phyloP scores from a whole-genome alignment of 2,329 filamentous ascomycete species.

The Biscogniauxia mediterranea region DNA sequence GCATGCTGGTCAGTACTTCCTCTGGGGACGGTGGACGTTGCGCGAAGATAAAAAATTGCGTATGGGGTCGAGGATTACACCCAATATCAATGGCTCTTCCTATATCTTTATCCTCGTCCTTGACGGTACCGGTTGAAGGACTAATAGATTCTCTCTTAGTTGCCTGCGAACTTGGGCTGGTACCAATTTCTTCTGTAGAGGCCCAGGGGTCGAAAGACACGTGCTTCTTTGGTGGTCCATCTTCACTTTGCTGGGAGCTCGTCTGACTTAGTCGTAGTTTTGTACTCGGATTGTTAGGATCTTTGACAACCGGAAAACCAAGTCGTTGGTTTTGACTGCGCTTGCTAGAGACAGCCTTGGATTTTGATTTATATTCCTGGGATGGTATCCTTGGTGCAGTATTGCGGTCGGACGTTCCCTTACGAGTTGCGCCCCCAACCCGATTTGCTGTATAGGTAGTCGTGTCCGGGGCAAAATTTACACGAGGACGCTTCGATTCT shows the following conservation, averaged over 20 bases:
- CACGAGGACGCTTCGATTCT: slow-evolving; percentile 29
- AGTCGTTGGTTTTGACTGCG: slow-evolving; percentile 43
- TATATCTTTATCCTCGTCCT: slow-evolving; percentile 3
- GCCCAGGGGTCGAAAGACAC: slow-evolving; percentile 33
- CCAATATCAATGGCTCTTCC: slow-evolving; percentile 22
- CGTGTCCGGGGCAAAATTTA: slow-evolving; percentile 21
- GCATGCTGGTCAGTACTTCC: slow-evolving; percentile 56
- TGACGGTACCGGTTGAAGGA: slow-evolving; percentile 18
- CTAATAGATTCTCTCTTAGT: slow-evolving; percentile 15
- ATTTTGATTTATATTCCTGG: slow-evolving; percentile 20
- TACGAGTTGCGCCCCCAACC: slow-evolving; percentile 3
- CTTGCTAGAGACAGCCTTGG: slow-evolving; percentile 38
- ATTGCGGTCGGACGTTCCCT: slow-evolving; percentile 1
- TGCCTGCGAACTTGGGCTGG: slow-evolving; percentile 10
- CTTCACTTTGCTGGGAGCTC: slow-evolving; percentile 49
- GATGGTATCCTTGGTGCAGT: slow-evolving; percentile 15
- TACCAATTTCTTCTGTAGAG: slow-evolving; percentile 7
- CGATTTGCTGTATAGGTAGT: neutral
- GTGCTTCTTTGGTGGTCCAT: slow-evolving; percentile 33
- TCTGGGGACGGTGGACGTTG: slow-evolving; percentile 33
- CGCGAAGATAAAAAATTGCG: slow-evolving; percentile 33
- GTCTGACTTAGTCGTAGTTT: slow-evolving; percentile 63
- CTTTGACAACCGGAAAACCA: slow-evolving; percentile 74
- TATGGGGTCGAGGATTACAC: slow-evolving; percentile 22
- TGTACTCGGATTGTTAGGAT: slow-evolving; percentile 65